Evolutionary conservation across 805 yeast species (phyloP).

Genomic region (Candida germanica): DNA sequence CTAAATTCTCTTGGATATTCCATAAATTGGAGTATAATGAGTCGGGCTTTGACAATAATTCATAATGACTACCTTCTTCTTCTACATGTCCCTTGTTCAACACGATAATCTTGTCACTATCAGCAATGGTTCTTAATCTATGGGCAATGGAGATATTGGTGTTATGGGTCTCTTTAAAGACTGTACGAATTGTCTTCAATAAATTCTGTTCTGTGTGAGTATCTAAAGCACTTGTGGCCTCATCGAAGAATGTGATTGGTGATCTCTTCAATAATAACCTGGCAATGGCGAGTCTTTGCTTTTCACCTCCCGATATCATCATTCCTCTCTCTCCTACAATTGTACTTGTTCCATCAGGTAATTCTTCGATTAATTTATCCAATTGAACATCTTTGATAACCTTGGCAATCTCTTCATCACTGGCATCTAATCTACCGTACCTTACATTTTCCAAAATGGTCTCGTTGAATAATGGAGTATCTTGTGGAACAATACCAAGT

Average conservation of each 20-base stretch:
- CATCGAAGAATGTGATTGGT: constrained; percentile 92
- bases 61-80: constrained; percentile 84
- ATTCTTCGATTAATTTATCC: constrained; percentile 53
- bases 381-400: constrained; percentile 73
- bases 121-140: constrained; percentile 88
- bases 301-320: constrained; percentile 99
- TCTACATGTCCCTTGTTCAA: constrained; percentile 71
- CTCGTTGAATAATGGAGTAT: constrained; percentile 92
- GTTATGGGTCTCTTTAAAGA: constrained; percentile 54
- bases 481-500: constrained; percentile 96
- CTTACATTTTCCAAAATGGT: constrained; percentile 82
- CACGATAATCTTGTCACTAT: constrained; percentile 89
- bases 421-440: constrained; percentile 75
- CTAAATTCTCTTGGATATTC: constrained; percentile 86
- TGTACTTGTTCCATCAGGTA: constrained; percentile 84
- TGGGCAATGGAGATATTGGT: constrained; percentile 94
- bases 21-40: constrained; percentile 81
- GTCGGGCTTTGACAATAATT: constrained; percentile 48
- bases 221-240: constrained; percentile 94
- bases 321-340: constrained; percentile 96
- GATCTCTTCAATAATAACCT: constrained; percentile 82
- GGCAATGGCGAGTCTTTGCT: constrained; percentile 92
- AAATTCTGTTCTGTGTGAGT: constrained; percentile 92
- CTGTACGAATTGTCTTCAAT: constrained; percentile 65
- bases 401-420: constrained; percentile 63